Base-by-base conservation (phyloP, 148 eudicot genomes). In the Nepenthes gracilis region DNA sequence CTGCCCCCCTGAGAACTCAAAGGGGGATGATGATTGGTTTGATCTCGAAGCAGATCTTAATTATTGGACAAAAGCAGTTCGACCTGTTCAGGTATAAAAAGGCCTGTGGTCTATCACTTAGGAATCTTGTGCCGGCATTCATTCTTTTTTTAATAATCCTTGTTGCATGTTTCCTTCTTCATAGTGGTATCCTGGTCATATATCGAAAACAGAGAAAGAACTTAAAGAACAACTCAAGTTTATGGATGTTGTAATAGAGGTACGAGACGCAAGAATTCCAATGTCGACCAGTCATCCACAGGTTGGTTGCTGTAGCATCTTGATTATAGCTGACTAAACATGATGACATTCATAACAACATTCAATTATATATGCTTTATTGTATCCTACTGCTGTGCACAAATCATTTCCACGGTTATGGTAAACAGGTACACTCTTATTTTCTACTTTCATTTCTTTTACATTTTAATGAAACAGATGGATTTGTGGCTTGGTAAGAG, bases 181-280 rank as follows among this genome's bases (percentile, higher is more conserved):
- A 65, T 67, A 93, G 99, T 93, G 99, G 99, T 93, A 88, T 74
- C 99, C 99, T 43, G 99, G 96, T 62, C 99, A 93, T 79, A 93
- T 93, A 69, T 96, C 91, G 14, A 93, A 88, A 81, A 93, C 99
- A 12, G 96, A 93, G 77, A 88, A 83, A 62, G 95, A 93, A 64
- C 98, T 93, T 43, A 93, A 93, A 79, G 96, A 82, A 66, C 99
- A 93, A 69, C 81, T 93, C 56, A 93, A 85, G 69, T 69, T 93
- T 70, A 88, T 93, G 99, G 99, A 93, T 82, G 99, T 88, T 52
- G 99, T 93, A 54, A 90, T 93, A 67, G 98, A 93, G 75, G 96
- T 93, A 23, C 85, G 96, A 76, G 99, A 93, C 75, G 99, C 95
- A 4, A 86, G 99, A 75, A 88, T 93, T 72, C 99, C 99, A n/a